Base-by-base conservation (phyloP, 169 alveolate species). In the Plasmodium billcollinsi region DNA sequence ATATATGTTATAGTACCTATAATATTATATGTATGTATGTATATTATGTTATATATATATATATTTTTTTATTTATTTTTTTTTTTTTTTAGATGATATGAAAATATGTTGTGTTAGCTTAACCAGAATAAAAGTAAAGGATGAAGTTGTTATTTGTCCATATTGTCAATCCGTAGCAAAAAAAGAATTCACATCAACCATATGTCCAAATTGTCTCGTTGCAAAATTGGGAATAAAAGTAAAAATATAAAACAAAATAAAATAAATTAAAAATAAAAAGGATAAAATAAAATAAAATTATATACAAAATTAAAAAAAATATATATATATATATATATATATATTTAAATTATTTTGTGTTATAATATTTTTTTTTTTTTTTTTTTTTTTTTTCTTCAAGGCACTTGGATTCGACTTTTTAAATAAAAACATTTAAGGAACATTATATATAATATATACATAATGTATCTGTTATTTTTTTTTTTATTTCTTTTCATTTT, bases 401-500 rank as follows among this genome's bases (percentile, higher is more conserved):
- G 88, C 88, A 15, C 74, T 85, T 54, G 92, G 92, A 71, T 85
- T 85, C 62, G 92, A 85, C 45, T 85, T 85, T 74, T 54, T 85
- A 70, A 85, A 70, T 70, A 85, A 85, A 58, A 85, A 71, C 70
- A 21, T 63, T 43, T 85, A 45, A 85, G 59, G 29, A 69, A 69
- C 12, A 11, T 49, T 15, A 21, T 54, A 11, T n/a, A 29, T 29
- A 29, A 29, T 29, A 29, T 29, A 29, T 29, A 29, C 5, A 29
- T 29, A 24, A 29, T 1, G 1, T 24, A 24, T 14, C 1, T 49
- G 3, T 47, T 43, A 11, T 67, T 43, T 43, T 67, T 26, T 65
- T 33, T 33, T 67, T 33, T 11, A 9, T 67, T 33, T 67, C 58
- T 24, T 24, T 24, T 24, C 26, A 24, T 24, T 24, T 24, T 24